These are phyloP conservation scores for Hygrophorus pudorinus DNA, from an alignment of 768 basidiomycete species.

Conservation along the genomic window DNA sequence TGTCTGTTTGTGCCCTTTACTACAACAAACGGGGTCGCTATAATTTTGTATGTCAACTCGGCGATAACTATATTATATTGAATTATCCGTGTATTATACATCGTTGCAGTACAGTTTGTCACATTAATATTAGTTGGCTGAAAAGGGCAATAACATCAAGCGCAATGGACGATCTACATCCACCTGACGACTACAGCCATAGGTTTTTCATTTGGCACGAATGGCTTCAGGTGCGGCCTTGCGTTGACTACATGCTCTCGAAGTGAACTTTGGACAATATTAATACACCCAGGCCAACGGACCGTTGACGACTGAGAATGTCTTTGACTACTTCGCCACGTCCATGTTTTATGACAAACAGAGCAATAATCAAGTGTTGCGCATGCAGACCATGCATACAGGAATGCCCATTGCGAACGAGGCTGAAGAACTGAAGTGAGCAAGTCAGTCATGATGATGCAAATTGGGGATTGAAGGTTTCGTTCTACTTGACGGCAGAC, in stretches of 20 bases:
- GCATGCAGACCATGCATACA: constrained; percentile 89
- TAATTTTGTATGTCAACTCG: no score
- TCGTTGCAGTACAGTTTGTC: no score
- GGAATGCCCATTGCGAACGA: constrained; percentile 71
- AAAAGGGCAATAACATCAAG: constrained; percentile 18
- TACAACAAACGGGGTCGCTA: no score
- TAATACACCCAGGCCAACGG: constrained; percentile 51
- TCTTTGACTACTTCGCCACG: constrained; percentile 82
- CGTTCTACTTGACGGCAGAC: constrained; percentile 30
- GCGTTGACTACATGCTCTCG: constrained; percentile 4
- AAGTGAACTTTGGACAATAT: constrained; percentile 1
- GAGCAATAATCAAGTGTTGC: constrained; percentile 84
- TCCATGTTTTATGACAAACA: constrained; percentile 95
- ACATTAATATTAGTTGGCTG: no score
- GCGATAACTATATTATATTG: no score
- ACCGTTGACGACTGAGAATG: constrained; percentile 64
- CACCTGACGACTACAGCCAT: constrained; percentile 72
- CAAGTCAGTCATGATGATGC: constrained; percentile 2
- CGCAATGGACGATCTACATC: constrained; percentile 55
- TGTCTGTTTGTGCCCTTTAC: no score
- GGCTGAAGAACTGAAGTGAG: constrained; percentile 77
- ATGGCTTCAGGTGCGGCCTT: constrained; percentile 58
- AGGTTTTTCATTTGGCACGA: constrained; percentile 88
- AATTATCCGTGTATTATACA: no score
- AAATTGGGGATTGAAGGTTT: neutral